phyloP scores from a whole-genome alignment of 2,329 filamentous ascomycete species.

The Alternaria burnsii region DNA sequence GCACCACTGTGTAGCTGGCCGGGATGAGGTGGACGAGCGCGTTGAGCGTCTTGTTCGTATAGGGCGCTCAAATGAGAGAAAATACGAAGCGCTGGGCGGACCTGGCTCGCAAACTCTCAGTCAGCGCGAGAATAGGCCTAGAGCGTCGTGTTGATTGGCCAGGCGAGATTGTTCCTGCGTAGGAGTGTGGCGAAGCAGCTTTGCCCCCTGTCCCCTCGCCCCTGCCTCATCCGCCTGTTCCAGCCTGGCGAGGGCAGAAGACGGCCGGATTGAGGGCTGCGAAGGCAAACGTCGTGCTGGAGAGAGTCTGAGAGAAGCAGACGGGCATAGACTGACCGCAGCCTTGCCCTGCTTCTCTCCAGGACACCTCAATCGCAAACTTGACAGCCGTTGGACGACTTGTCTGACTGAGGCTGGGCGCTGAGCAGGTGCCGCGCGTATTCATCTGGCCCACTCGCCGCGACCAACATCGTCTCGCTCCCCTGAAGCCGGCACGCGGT shows the following conservation, averaged over 20 bases:
- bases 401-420: slow-evolving; percentile 23
- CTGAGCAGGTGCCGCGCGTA: slow-evolving; percentile 34
- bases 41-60: neutral
- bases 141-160: slow-evolving; percentile 16
- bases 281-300: slow-evolving; percentile 11
- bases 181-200: slow-evolving; percentile 36
- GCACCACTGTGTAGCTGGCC: neutral
- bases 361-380: neutral
- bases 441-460: slow-evolving; percentile 35
- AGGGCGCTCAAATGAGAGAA: neutral
- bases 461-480: slow-evolving; percentile 38
- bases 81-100: slow-evolving; percentile 14
- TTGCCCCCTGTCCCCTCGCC: slow-evolving; percentile 12
- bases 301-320: slow-evolving; percentile 4
- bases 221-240: slow-evolving; percentile 25
- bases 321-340: neutral
- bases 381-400: slow-evolving; percentile 16
- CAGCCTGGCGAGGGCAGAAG: slow-evolving; percentile 6
- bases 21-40: neutral
- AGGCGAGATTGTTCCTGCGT: slow-evolving; percentile 29
- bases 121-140: slow-evolving; percentile 17
- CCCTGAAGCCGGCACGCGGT: slow-evolving; percentile 36
- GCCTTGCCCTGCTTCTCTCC: neutral
- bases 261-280: slow-evolving; percentile 21
- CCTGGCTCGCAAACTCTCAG: slow-evolving; percentile 13